These are phyloP conservation scores for Cystofilobasidium bisporidii DNA, from an alignment of 768 basidiomycete genomes.

Conservation along the genomic window DNA sequence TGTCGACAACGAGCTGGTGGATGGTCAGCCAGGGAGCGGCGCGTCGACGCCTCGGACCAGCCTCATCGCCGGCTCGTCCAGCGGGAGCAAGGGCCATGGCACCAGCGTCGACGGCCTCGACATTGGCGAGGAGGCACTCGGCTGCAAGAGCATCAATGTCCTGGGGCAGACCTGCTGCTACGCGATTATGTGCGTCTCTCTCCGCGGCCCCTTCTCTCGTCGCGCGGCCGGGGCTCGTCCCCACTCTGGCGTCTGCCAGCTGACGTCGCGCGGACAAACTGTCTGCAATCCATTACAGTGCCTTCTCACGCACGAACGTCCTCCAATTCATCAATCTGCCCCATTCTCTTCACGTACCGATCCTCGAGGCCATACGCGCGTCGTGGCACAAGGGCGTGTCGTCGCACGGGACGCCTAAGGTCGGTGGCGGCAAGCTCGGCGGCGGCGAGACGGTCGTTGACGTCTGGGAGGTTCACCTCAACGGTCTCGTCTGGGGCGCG, in stretches of 20 bases:
- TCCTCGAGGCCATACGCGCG: slow-evolving; percentile 19
- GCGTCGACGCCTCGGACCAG: slow-evolving; percentile 8
- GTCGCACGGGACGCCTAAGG: slow-evolving; percentile 13
- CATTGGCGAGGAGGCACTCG: slow-evolving; percentile 2
- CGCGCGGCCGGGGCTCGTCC: too few relatives aligned
- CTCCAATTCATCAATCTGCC: slow-evolving; percentile 28
- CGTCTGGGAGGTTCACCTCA: slow-evolving; percentile 26
- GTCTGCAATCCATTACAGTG: slow-evolving; percentile 3
- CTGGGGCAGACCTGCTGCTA: slow-evolving; percentile 9
- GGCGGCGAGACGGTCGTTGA: slow-evolving; percentile 11
- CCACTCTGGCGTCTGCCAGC: too few relatives aligned
- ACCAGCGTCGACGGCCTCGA: not conserved
- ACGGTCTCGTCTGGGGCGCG: slow-evolving; percentile 19
- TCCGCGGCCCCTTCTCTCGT: too few relatives aligned
- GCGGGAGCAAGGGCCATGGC: not conserved
- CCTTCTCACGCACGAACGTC: slow-evolving; percentile 16
- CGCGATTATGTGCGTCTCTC: slow-evolving; percentile 18
- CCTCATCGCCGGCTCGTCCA: not conserved
- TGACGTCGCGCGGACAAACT: too few relatives aligned
- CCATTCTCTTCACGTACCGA: slow-evolving; percentile 1
- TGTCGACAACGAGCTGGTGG: not conserved
- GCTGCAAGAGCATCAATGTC: not conserved
- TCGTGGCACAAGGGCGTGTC: slow-evolving; percentile 21
- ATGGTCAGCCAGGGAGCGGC: not conserved
- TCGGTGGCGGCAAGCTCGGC: not conserved